Conservation (phyloP, 2,329 filamentous ascomycete genomes). For the Nemania sp. region DNA sequence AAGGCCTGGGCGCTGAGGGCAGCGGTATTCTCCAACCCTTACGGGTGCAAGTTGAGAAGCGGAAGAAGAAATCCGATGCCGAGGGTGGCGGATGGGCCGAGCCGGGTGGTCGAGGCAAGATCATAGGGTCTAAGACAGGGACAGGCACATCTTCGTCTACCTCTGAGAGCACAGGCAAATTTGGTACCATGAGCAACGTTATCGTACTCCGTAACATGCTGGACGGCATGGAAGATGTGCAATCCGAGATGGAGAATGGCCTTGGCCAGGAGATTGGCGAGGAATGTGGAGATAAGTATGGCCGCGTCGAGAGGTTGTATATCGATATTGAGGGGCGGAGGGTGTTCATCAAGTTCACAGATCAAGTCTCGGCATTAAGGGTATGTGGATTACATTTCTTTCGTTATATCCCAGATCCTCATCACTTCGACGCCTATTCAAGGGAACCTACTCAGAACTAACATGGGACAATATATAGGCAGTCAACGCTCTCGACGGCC, state of each 20-base stretch:
- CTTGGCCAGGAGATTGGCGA: conserved; percentile 96
- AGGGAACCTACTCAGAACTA: conserved; percentile 19
- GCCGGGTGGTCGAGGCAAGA: conserved; percentile 77
- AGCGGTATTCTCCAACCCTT: conserved; percentile 88
- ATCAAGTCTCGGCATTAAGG: conserved; percentile 83
- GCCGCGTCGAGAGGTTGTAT: conserved; percentile 82
- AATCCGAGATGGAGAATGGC: conserved; percentile 78
- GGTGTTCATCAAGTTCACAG: conserved; percentile 95
- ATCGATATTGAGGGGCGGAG: conserved; percentile 73
- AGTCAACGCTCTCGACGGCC: conserved; percentile 88
- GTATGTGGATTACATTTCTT: conserved; percentile 62
- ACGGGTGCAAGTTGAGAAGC: conserved; percentile 85
- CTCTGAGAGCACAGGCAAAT: conserved; percentile 57
- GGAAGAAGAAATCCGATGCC: conserved; percentile 80
- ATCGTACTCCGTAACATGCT: conserved; percentile 88
- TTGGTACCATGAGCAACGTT: conserved; percentile 82
- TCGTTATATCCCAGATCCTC: background rate
- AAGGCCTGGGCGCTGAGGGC: conserved; percentile 84
- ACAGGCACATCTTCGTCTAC: conserved; percentile 33
- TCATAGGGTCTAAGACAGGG: conserved; percentile 75
- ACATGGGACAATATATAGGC: conserved; percentile 64
- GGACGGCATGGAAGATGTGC: conserved; percentile 80
- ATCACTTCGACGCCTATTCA: background rate
- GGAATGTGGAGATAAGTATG: conserved; percentile 91
- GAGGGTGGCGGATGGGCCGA: conserved; percentile 83